phyloP scores from a whole-genome alignment of 129 eudicot genomes.

The Flaveria bidentis region DNA sequence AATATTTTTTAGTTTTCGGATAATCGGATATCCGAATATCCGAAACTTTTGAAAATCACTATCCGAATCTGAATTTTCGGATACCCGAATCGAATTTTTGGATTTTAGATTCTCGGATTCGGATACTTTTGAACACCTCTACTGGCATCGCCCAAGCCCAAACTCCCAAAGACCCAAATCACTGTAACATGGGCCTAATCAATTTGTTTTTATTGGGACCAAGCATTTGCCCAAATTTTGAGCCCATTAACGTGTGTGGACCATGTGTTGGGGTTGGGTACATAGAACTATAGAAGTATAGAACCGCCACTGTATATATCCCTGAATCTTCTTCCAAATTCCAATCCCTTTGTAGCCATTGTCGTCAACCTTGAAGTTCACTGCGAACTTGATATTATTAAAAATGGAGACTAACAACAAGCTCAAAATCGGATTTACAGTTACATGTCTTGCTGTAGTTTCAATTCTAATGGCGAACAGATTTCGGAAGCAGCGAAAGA shows the following conservation, averaged over 20 bases:
- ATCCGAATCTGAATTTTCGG: too few species aligned
- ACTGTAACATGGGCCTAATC: not conserved
- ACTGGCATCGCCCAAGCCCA: too few species aligned
- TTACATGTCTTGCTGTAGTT: constrained; percentile 49
- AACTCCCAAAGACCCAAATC: too few species aligned
- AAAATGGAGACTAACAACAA: constrained; percentile 45
- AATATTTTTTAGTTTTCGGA: too few species aligned
- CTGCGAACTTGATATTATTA: not conserved
- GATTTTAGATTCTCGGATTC: too few species aligned
- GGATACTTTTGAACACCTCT: too few species aligned
- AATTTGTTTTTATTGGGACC: not conserved
- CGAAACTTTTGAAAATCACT: too few species aligned
- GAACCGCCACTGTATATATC: not conserved
- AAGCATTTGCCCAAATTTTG: not conserved
- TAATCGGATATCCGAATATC: too few species aligned
- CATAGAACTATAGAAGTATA: too few species aligned
- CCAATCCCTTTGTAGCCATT: constrained; percentile 15
- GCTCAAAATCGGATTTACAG: constrained; percentile 42
- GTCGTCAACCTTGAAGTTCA: constrained; percentile 26
- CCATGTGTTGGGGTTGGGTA: too few species aligned
- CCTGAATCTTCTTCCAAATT: not conserved
- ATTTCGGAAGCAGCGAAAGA: constrained; percentile 41
- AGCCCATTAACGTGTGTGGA: not conserved
- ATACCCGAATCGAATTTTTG: too few species aligned
- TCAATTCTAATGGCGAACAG: constrained; percentile 38